A percentile compares a stretch with the other conserved stretches of the same genome.
These are phyloP conservation scores for Paecilomyces sp. DNA, from an alignment of 2,329 filamentous ascomycete species.

Conservation along the genomic window DNA sequence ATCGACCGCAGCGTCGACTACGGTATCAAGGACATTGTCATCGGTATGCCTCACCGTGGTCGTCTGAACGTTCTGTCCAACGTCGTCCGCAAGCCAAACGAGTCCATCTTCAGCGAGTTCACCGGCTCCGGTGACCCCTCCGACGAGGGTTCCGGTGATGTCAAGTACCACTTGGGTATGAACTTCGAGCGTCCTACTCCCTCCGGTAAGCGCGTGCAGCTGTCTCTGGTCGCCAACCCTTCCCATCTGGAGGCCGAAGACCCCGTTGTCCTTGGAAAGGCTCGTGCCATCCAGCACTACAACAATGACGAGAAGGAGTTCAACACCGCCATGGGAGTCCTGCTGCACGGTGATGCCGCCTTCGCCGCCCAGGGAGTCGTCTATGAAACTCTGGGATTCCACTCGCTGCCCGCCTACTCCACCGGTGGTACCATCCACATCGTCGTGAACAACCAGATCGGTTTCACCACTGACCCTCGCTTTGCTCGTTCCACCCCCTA, in stretches of 20 bases:
- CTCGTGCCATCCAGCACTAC: slow-evolving; percentile 96
- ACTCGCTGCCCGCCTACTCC: slow-evolving; percentile 89
- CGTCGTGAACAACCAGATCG: slow-evolving; percentile 99
- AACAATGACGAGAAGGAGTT: slow-evolving; percentile 92
- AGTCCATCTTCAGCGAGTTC: slow-evolving; percentile 99
- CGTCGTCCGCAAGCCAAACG: slow-evolving; percentile 97
- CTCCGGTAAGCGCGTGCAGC: slow-evolving; percentile 97
- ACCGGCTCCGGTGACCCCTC: slow-evolving; percentile 78
- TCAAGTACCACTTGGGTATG: slow-evolving; percentile 99
- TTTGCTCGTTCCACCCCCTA: slow-evolving; percentile 97
- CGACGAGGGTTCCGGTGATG: slow-evolving; percentile 95
- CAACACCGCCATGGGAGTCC: slow-evolving; percentile 84
- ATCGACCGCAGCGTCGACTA: slow-evolving; percentile 98
- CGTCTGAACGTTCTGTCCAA: slow-evolving; percentile 97
- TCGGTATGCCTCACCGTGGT: slow-evolving; percentile 98
- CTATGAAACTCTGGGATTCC: slow-evolving; percentile 97
- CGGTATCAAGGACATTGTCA: slow-evolving; percentile 97
- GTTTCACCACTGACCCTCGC: slow-evolving; percentile 96
- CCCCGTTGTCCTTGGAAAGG: slow-evolving; percentile 94
- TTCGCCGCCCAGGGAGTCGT: slow-evolving; percentile 96
- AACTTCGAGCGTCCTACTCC: slow-evolving; percentile 98
- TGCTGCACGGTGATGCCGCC: slow-evolving; percentile 94
- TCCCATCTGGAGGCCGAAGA: slow-evolving; percentile 98
- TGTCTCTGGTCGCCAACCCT: slow-evolving; percentile 95
- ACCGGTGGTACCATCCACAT: slow-evolving; percentile 96